phyloP scores from a whole-genome alignment of 768 basidiomycete species.

The Clathrus columnatus region DNA sequence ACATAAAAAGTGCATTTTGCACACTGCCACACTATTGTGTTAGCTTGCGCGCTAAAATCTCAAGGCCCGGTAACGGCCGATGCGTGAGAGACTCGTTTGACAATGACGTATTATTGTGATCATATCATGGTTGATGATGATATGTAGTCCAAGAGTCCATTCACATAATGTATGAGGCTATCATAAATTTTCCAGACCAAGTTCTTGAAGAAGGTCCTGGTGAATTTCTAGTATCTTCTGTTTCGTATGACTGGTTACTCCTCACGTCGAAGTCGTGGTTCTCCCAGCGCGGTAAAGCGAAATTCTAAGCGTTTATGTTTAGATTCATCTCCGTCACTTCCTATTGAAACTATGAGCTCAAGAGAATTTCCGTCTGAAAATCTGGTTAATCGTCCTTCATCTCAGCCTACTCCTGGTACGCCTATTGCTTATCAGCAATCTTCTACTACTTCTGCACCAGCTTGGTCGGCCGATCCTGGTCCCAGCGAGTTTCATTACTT shows the following conservation, averaged over 20 bases:
- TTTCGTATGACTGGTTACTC: not conserved
- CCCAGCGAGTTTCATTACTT: not conserved
- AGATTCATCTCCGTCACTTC: not conserved
- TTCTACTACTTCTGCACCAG: slow-evolving; percentile 4
- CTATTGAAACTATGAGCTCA: not conserved
- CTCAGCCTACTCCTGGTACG: not conserved
- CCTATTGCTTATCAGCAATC: not conserved
- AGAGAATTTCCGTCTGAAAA: not conserved
- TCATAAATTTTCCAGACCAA: not conserved
- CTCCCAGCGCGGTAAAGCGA: not conserved
- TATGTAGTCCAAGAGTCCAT: not conserved
- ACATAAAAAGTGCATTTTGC: too few species aligned
- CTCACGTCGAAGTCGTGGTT: not conserved
- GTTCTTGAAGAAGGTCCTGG: not conserved
- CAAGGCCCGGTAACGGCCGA: not conserved
- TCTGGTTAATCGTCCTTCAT: not conserved
- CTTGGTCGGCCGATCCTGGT: not conserved
- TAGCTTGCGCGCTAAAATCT: too few species aligned
- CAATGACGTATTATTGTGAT: not conserved
- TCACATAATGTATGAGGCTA: not conserved
- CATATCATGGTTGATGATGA: not conserved
- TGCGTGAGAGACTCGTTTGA: too few species aligned
- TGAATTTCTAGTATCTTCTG: not conserved
- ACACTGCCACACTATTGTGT: too few species aligned
- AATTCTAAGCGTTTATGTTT: slow-evolving; percentile 6